These are phyloP conservation scores for Phellinidium pouzarii DNA, from an alignment of 1,284 basidiomycete genomes.

Conservation along the genomic window DNA sequence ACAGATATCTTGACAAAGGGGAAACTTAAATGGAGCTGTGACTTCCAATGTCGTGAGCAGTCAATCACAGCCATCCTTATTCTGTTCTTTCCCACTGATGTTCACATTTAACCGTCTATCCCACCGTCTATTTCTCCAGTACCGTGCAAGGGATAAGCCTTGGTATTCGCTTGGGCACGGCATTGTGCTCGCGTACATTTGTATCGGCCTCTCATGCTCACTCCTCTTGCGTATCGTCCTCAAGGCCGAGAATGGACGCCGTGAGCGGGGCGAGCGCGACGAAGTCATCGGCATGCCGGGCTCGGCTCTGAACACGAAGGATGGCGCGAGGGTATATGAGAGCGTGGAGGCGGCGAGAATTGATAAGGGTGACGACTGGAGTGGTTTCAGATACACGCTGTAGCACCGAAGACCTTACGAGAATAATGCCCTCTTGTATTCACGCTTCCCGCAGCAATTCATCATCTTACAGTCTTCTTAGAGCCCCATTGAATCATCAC, in stretches of 20 bases:
- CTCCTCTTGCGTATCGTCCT: conserved; percentile 41
- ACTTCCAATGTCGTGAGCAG: conserved; percentile 59
- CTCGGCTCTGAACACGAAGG: neutral
- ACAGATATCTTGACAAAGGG: conserved; percentile 31
- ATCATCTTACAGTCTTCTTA: too few relatives aligned
- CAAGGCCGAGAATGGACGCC: conserved; percentile 51
- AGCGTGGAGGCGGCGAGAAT: conserved; percentile 33
- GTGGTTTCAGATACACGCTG: conserved; percentile 38
- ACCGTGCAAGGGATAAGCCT: conserved; percentile 58
- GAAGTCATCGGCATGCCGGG: conserved; percentile 49
- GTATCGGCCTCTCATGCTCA: conserved; percentile 53
- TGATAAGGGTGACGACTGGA: conserved; percentile 43
- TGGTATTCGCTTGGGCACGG: conserved; percentile 66
- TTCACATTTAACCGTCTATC: neutral
- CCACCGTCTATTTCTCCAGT: conserved; percentile 31
- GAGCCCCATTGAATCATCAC: too few relatives aligned
- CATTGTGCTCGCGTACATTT: conserved; percentile 66
- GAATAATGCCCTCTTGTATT: too few relatives aligned
- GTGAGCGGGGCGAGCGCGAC: conserved; percentile 59
- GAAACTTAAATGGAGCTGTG: conserved; percentile 66
- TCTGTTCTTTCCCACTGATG: neutral
- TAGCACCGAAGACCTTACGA: too few relatives aligned
- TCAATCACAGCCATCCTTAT: neutral
- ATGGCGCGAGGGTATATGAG: conserved; percentile 18
- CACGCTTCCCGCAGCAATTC: too few relatives aligned